Conservation (phyloP, 1,139 yeast species). For the Tardiomyces depauwii region DNA sequence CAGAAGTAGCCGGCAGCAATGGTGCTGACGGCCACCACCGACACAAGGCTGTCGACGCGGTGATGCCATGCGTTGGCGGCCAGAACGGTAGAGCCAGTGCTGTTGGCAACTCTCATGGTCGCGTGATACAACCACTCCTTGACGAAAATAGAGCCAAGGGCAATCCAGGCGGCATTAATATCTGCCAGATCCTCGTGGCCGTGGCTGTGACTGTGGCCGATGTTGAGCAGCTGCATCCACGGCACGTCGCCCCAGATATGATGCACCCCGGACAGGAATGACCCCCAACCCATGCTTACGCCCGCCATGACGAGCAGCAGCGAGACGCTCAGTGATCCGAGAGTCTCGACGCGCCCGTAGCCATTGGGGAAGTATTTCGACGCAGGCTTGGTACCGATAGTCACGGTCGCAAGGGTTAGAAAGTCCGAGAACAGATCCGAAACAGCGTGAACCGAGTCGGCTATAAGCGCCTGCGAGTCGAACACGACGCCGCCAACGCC, state of each 20-base stretch:
- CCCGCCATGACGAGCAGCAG: slow-evolving; percentile 80
- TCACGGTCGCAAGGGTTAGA: slow-evolving; percentile 79
- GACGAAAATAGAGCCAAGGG: slow-evolving; percentile 72
- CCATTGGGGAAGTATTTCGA: slow-evolving; percentile 67
- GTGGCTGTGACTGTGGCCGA: slow-evolving; percentile 34
- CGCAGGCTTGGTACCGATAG: slow-evolving; percentile 61
- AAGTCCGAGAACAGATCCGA: slow-evolving; percentile 86
- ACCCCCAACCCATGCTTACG: slow-evolving; percentile 81
- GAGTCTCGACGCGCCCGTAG: slow-evolving; percentile 83
- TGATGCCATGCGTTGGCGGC: slow-evolving; percentile 99
- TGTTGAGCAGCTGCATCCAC: slow-evolving; percentile 32
- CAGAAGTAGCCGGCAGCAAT: slow-evolving; percentile 77
- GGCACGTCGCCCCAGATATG: slow-evolving; percentile 13
- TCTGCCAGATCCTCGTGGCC: slow-evolving; percentile 28
- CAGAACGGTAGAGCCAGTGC: slow-evolving; percentile 74
- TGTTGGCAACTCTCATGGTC: slow-evolving; percentile 66
- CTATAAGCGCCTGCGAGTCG: slow-evolving; percentile 88
- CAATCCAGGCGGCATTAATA: slow-evolving; percentile 91
- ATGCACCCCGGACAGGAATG: slow-evolving; percentile 59
- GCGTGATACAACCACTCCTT: slow-evolving; percentile 82
- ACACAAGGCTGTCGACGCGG: slow-evolving; percentile 88
- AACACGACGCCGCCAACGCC: slow-evolving; percentile 83
- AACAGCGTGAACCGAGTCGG: slow-evolving; percentile 88
- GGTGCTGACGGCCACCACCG: slow-evolving; percentile 80
- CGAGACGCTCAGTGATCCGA: slow-evolving; percentile 84